Conservation (phyloP, 1,284 basidiomycete genomes). For the Rhodotorula sp. region DNA sequence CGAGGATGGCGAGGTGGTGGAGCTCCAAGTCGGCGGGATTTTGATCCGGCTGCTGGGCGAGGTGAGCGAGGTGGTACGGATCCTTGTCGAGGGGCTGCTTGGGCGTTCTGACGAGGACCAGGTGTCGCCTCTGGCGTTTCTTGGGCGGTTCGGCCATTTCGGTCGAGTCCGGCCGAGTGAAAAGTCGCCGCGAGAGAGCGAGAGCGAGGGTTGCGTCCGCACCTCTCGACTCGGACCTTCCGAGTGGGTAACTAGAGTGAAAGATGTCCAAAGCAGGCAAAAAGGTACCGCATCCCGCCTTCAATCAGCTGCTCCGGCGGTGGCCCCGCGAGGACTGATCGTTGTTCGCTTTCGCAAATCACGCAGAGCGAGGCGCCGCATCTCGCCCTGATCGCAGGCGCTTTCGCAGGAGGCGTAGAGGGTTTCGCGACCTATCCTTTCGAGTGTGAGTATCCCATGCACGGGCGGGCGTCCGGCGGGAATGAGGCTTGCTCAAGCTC, state of each 20-base stretch:
- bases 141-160: not conserved
- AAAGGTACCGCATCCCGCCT: constrained; percentile 13
- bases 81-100: constrained; percentile 47
- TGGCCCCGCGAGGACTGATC: not conserved
- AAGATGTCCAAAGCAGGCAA: constrained; percentile 16
- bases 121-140: not conserved
- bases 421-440: constrained; percentile 73
- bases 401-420: constrained; percentile 91
- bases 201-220: not conserved
- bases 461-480: not conserved
- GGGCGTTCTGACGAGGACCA: constrained; percentile 42
- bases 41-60: not conserved
- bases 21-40: constrained; percentile 31
- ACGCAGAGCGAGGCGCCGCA: constrained; percentile 36
- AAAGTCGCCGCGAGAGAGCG: not conserved
- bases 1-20: constrained; percentile 64
- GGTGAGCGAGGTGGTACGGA: constrained; percentile 54
- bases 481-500: not conserved
- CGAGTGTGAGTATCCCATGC: constrained; percentile 56
- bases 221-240: not conserved
- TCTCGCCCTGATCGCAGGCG: constrained; percentile 70
- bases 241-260: no score
- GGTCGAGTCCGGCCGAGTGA: not conserved
- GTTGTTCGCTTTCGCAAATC: not conserved
- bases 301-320: no score